Conservation (phyloP, 2,329 filamentous ascomycete genomes). For the Zelopaecilomyces penicillatus region DNA sequence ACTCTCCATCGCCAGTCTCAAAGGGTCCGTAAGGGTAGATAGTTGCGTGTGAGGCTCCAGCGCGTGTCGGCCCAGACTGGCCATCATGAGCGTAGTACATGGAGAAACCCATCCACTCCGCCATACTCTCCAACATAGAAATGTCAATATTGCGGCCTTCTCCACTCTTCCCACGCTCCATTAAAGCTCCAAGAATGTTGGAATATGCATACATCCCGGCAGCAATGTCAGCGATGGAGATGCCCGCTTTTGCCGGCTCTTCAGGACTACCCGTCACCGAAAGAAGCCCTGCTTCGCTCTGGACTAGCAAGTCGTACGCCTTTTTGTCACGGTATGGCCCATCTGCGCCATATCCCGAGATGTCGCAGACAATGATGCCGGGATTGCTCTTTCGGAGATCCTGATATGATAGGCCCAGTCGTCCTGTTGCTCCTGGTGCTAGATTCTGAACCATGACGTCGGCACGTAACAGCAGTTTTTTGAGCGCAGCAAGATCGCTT, state of each 20-base stretch:
- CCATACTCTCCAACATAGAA: conserved; percentile 50
- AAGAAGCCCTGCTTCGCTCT: conserved; percentile 45
- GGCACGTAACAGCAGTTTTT: conserved; percentile 32
- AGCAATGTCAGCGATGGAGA: conserved; percentile 46
- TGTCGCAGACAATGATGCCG: conserved; percentile 43
- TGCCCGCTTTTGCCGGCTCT: conserved; percentile 41
- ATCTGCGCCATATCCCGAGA: conserved; percentile 43
- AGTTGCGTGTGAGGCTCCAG: conserved; percentile 43
- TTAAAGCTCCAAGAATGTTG: conserved; percentile 40
- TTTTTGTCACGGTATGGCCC: conserved; percentile 47
- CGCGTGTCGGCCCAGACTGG: conserved; percentile 32
- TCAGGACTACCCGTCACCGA: conserved; percentile 39
- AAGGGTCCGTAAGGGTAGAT: conserved; percentile 52
- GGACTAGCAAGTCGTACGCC: conserved; percentile 46
- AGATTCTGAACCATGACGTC: conserved; percentile 48
- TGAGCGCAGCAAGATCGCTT: conserved; percentile 33
- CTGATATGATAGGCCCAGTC: conserved; percentile 40
- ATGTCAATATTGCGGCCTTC: conserved; percentile 43
- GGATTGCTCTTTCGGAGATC: conserved; percentile 32
- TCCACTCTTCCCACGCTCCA: conserved; percentile 40
- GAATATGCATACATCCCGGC: conserved; percentile 45
- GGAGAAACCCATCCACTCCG: conserved; percentile 51
- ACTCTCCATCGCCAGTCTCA: conserved; percentile 34
- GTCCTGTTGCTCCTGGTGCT: conserved; percentile 38
- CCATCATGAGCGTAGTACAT: conserved; percentile 44